Evolutionary conservation across 139 green algal species (phyloP).

Genomic region (Chlamydomonas schloesseri): DNA sequence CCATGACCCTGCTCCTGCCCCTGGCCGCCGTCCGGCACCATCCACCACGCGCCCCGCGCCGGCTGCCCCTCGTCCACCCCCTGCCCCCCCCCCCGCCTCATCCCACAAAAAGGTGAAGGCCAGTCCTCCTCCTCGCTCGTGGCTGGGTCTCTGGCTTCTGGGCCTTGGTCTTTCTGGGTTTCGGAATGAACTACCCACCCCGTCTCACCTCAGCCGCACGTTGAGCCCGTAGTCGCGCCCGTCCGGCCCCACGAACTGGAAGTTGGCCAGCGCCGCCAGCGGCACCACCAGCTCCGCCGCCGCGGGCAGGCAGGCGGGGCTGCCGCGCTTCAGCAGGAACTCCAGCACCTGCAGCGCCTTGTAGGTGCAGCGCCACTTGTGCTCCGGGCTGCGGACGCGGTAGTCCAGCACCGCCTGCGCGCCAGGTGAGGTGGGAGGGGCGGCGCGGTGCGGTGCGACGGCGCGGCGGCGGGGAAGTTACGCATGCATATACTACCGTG

Average conservation of each 20-base stretch:
- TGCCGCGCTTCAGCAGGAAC: conserved; percentile 82
- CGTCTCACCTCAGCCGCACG: conserved; percentile 80
- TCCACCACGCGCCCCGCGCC: too few species aligned
- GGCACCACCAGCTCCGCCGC: conserved; percentile 52
- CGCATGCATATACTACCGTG: too few species aligned
- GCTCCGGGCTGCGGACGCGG: conserved; percentile 69
- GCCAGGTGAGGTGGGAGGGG: too few species aligned
- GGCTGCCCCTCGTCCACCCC: too few species aligned
- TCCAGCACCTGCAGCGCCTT: conserved; percentile 91
- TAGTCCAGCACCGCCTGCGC: conserved; percentile 75
- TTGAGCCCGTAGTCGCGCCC: conserved; percentile 87
- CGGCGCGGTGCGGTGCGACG: neutral
- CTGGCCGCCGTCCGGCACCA: too few species aligned
- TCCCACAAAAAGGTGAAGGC: too few species aligned
- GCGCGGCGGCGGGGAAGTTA: neutral
- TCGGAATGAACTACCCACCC: neutral
- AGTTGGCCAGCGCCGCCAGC: conserved; percentile 78
- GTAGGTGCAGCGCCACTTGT: conserved; percentile 90
- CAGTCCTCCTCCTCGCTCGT: too few species aligned
- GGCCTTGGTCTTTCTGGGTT: too few species aligned
- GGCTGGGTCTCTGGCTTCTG: too few species aligned
- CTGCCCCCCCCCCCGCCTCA: too few species aligned
- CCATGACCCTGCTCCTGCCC: too few species aligned
- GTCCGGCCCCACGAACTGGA: conserved; percentile 75
- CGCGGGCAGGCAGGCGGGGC: conserved; percentile 53